A percentile compares a stretch with the other conserved stretches of the same genome.
These are phyloP conservation scores for Pyrrhoderma lamaoense DNA, from an alignment of 1,284 basidiomycete genomes.

Conservation along the genomic window DNA sequence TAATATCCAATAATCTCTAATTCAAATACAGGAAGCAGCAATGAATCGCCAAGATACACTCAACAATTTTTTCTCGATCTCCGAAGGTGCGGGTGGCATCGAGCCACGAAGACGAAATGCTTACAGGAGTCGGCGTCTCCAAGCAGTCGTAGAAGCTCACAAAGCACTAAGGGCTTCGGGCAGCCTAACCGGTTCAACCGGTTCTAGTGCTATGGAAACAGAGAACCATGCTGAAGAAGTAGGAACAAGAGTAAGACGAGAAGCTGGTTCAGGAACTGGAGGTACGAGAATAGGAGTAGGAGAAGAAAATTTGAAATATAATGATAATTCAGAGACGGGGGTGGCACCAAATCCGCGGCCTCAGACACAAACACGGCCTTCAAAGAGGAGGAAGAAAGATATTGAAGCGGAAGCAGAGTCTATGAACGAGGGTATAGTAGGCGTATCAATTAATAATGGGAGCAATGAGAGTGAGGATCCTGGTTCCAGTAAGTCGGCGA, in stretches of 20 bases:
- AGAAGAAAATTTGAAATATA: background rate
- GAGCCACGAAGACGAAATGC: conserved; percentile 75
- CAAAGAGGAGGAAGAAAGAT: too few relatives aligned
- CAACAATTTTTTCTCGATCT: conserved; percentile 52
- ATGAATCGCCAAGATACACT: conserved; percentile 72
- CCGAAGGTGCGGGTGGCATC: conserved; percentile 51
- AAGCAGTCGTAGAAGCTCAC: conserved; percentile 84
- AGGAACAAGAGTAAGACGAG: conserved; percentile 6
- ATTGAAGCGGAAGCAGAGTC: too few relatives aligned
- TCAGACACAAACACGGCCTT: too few relatives aligned
- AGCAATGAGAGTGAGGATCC: too few relatives aligned
- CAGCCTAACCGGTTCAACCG: conserved; percentile 5
- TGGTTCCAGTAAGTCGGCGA: too few relatives aligned
- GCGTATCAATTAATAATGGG: too few relatives aligned
- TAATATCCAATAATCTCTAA: too few relatives aligned
- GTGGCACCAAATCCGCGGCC: background rate
- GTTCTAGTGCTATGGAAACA: conserved; percentile 22
- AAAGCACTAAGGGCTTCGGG: conserved; percentile 34
- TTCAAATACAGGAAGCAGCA: conserved; percentile 41
- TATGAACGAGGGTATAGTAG: too few relatives aligned
- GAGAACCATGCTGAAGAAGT: conserved; percentile 23
- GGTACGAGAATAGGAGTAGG: conserved; percentile 17
- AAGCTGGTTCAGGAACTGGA: background rate
- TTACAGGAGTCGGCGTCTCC: conserved; percentile 81
- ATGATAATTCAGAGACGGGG: background rate